A percentile compares a stretch with the other conserved stretches of the same genome.
Conservation (phyloP, 106 monocot genomes). For the Xerophyta viscosa region DNA sequence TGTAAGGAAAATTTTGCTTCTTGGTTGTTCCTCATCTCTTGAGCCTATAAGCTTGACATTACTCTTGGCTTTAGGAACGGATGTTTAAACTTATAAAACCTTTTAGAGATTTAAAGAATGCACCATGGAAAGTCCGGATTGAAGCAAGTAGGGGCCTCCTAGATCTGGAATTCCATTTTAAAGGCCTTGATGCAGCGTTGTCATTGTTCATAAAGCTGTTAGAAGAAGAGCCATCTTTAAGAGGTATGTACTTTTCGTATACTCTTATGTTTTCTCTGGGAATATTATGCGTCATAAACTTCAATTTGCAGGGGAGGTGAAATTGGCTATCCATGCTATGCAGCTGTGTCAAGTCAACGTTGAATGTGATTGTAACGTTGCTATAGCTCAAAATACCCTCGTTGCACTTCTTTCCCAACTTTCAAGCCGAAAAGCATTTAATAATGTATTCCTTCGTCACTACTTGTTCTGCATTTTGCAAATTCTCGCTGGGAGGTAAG, state of each 20-base stretch:
- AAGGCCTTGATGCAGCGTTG: constrained; percentile 70
- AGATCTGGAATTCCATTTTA: constrained; percentile 66
- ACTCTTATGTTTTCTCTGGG: background rate
- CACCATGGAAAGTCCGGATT: constrained; percentile 65
- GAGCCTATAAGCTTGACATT: background rate
- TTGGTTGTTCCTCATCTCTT: background rate
- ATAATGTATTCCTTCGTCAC: constrained; percentile 84
- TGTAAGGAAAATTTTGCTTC: constrained; percentile 31
- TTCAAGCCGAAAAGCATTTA: constrained; percentile 63
- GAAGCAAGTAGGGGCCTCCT: constrained; percentile 79
- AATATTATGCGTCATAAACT: background rate
- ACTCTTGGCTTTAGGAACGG: constrained; percentile 32
- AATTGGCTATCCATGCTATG: constrained; percentile 74
- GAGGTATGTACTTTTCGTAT: constrained; percentile 39
- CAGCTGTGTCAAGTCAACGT: constrained; percentile 63
- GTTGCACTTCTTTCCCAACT: constrained; percentile 57
- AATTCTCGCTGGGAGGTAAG: constrained; percentile 81
- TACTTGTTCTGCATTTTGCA: constrained; percentile 91
- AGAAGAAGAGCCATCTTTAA: constrained; percentile 54
- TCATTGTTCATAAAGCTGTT: constrained; percentile 55
- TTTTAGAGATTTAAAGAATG: constrained; percentile 39
- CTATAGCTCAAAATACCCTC: constrained; percentile 33
- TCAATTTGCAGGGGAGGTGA: constrained; percentile 56
- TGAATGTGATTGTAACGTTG: constrained; percentile 30
- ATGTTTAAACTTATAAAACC: constrained; percentile 58